Evolutionary conservation across 108 stramenopile species (phyloP).

Genomic region (Skeletonema potamos): DNA sequence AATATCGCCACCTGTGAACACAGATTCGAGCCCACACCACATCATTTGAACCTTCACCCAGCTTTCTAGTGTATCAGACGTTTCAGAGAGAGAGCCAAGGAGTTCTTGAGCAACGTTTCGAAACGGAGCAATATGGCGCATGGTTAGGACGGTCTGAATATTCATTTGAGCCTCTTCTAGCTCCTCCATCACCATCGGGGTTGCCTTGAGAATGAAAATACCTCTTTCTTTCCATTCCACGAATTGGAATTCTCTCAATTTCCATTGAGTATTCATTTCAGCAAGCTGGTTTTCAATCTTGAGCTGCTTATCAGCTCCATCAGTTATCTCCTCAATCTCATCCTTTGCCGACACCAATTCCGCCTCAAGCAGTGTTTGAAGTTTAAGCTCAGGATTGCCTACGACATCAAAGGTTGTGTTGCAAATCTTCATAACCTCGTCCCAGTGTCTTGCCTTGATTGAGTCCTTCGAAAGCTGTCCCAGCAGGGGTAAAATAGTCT

Average conservation of each 20-base stretch:
- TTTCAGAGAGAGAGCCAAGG: conserved; percentile 76
- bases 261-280: conserved; percentile 81
- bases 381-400: conserved; percentile 76
- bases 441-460: conserved; percentile 89
- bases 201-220: conserved; percentile 77
- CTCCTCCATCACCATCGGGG: conserved; percentile 82
- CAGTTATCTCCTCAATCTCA: conserved; percentile 87
- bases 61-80: conserved; percentile 87
- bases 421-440: conserved; percentile 76
- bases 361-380: conserved; percentile 63
- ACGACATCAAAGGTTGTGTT: conserved; percentile 66
- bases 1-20: conserved; percentile 92
- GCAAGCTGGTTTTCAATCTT: conserved; percentile 79
- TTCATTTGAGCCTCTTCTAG: conserved; percentile 92
- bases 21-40: conserved; percentile 91
- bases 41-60: conserved; percentile 93
- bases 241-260: conserved; percentile 67
- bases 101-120: conserved; percentile 78
- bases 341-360: conserved; percentile 56
- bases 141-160: conserved; percentile 87
- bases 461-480: conserved; percentile 84
- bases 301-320: conserved; percentile 89
- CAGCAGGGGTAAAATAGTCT: conserved; percentile 78
- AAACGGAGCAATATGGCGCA: conserved; percentile 86
- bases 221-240: conserved; percentile 83